A percentile compares a stretch with the other conserved stretches of the same genome.
Evolutionary conservation across 257 asterid species (phyloP).

Genomic region (Penstemon davidsonii): DNA sequence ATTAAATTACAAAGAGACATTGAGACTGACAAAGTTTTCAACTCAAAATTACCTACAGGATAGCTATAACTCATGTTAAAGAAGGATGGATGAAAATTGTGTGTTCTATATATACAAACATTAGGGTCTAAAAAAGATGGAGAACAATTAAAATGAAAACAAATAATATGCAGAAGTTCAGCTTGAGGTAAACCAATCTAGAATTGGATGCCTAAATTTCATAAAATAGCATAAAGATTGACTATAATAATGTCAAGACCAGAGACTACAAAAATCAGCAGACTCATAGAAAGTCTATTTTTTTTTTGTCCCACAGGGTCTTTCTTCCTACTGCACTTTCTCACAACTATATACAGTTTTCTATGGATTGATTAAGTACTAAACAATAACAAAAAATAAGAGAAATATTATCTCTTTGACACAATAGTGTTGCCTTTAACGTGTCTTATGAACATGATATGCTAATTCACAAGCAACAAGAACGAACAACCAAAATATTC

Average conservation of each 20-base stretch:
- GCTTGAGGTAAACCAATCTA: not conserved
- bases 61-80: not conserved
- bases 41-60: not conserved
- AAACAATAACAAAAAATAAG: too few relatives aligned
- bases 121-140: not conserved
- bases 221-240: not conserved
- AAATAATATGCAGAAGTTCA: too few relatives aligned
- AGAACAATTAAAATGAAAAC: not conserved
- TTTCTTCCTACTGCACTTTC: not conserved
- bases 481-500: not conserved
- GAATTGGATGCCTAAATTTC: not conserved
- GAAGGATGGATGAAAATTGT: not conserved
- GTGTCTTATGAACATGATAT: not conserved
- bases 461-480: not conserved
- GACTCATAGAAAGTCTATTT: not conserved
- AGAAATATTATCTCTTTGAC: too few relatives aligned
- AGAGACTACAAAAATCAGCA: not conserved
- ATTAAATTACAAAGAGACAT: conserved; percentile 8
- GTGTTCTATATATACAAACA: too few relatives aligned
- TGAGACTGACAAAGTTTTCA: not conserved
- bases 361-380: not conserved
- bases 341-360: not conserved
- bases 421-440: too few relatives aligned
- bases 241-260: not conserved
- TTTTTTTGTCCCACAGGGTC: not conserved